These are phyloP conservation scores for Paraconiothyrium sp. DNA, from an alignment of 2,329 filamentous ascomycete genomes.

Conservation along the genomic window DNA sequence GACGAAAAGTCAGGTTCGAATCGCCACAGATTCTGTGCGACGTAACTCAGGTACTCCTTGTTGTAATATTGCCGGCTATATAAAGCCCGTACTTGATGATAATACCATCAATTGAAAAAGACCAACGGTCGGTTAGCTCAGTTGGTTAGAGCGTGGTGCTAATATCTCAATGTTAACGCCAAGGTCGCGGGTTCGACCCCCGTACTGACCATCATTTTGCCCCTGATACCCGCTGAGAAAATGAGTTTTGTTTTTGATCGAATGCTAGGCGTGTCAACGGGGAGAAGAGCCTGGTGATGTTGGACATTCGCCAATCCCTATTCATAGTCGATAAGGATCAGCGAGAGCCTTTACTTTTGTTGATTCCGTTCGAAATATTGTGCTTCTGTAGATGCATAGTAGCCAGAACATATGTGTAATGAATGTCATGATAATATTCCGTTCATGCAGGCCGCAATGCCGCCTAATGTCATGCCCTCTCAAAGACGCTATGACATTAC, in stretches of 20 bases:
- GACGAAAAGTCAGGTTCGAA: background rate
- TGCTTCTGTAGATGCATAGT: no score
- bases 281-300: no score
- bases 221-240: background rate
- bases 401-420: no score
- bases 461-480: background rate
- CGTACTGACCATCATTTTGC: slow-evolving; percentile 13
- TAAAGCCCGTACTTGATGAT: background rate
- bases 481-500: slow-evolving; percentile 1
- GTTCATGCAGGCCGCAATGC: background rate
- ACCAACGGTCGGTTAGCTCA: slow-evolving; percentile 13
- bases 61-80: background rate
- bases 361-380: no score
- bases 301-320: no score
- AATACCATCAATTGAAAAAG: background rate
- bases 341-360: no score
- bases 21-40: no score
- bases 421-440: no score
- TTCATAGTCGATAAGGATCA: no score
- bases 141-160: slow-evolving; percentile 17
- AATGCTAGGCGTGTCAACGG: no score
- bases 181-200: slow-evolving; percentile 17
- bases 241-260: background rate
- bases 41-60: background rate
- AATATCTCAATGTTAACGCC: slow-evolving; percentile 10